These are phyloP conservation scores for Cinnamomum micranthum DNA, from an alignment of 164 flowering plant species.

Conservation along the genomic window DNA sequence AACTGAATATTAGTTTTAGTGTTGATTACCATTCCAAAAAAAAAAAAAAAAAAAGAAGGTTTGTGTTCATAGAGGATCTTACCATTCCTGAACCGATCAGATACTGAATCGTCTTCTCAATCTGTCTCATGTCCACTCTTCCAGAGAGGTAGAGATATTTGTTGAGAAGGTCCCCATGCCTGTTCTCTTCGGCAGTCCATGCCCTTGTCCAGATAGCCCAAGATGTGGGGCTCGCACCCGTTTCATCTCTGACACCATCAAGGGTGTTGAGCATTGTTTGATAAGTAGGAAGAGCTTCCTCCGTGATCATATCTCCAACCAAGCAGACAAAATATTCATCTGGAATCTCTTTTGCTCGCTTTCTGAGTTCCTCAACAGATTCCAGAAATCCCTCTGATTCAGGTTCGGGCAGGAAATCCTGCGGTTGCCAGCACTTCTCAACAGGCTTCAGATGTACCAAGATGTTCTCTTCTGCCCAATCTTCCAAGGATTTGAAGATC, in stretches of 20 bases:
- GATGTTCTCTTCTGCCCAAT: conserved; percentile 59
- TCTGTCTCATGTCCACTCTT: conserved; percentile 61
- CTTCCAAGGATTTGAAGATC: conserved; percentile 56
- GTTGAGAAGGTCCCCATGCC: conserved; percentile 57
- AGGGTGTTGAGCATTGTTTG: conserved; percentile 57
- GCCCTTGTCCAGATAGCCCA: conserved; percentile 79
- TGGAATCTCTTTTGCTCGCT: conserved; percentile 63
- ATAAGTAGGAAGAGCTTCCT: conserved; percentile 48
- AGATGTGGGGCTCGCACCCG: conserved; percentile 66
- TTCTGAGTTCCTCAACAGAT: conserved; percentile 50
- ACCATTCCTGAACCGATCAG: conserved; percentile 73
- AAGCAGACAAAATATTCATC: conserved; percentile 66
- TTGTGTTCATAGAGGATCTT: conserved; percentile 10
- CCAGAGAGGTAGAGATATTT: conserved; percentile 61
- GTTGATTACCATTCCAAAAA: too few relatives aligned
- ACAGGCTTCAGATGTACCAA: conserved; percentile 57
- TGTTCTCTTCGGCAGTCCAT: conserved; percentile 59
- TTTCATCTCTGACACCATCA: conserved; percentile 58
- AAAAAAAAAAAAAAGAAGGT: too few relatives aligned
- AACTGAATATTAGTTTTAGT: too few relatives aligned
- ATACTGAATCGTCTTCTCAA: conserved; percentile 71
- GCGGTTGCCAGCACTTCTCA: conserved; percentile 74
- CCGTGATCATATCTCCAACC: conserved; percentile 72
- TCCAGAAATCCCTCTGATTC: conserved; percentile 57
- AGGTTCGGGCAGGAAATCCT: conserved; percentile 66